Percentiles rank a stretch among this genome's conserved stretches.
Conservation (phyloP, 2,329 filamentous ascomycete species). For the Amesomyces nigricolor region DNA sequence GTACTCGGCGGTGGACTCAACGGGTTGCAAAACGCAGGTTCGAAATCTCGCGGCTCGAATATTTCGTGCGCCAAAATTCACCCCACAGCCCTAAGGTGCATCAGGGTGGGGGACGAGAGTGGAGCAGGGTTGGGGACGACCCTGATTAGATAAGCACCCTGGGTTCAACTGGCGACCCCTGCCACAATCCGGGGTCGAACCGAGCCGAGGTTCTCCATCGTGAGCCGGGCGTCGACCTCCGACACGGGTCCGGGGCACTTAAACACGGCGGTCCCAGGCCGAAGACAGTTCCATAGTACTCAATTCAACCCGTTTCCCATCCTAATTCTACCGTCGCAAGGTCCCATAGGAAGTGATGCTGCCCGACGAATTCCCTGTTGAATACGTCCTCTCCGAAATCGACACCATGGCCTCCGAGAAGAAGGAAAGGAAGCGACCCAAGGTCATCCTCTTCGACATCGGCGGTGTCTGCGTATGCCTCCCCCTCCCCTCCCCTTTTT, state of each 20-base stretch:
- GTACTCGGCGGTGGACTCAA: slow-evolving; percentile 28
- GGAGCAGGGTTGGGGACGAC: slow-evolving; percentile 34
- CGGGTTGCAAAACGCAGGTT: slow-evolving; percentile 28
- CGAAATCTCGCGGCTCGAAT: slow-evolving; percentile 27
- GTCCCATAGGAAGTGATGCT: slow-evolving; percentile 17
- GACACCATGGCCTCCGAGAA: slow-evolving; percentile 37
- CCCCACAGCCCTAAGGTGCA: slow-evolving; percentile 32
- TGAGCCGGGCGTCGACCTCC: not conserved
- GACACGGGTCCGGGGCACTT: not conserved
- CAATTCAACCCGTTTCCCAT: not conserved
- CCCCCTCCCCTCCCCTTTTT: not conserved
- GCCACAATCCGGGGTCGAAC: not conserved
- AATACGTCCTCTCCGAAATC: slow-evolving; percentile 31
- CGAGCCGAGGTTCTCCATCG: slow-evolving; percentile 23
- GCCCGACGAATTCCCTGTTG: slow-evolving; percentile 25
- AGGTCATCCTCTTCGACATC: slow-evolving; percentile 86
- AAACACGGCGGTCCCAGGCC: not conserved
- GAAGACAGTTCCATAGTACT: slow-evolving; percentile 9
- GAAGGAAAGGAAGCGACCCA: slow-evolving; percentile 39
- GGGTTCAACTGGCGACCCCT: not conserved
- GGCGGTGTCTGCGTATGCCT: slow-evolving; percentile 85
- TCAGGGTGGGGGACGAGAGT: slow-evolving; percentile 33
- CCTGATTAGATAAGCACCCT: slow-evolving; percentile 6
- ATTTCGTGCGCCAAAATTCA: slow-evolving; percentile 33
- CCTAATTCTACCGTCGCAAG: not conserved